Evolutionary conservation across 345 rosid genomes (phyloP).

Genomic region (Sonneratia caseolaris): DNA sequence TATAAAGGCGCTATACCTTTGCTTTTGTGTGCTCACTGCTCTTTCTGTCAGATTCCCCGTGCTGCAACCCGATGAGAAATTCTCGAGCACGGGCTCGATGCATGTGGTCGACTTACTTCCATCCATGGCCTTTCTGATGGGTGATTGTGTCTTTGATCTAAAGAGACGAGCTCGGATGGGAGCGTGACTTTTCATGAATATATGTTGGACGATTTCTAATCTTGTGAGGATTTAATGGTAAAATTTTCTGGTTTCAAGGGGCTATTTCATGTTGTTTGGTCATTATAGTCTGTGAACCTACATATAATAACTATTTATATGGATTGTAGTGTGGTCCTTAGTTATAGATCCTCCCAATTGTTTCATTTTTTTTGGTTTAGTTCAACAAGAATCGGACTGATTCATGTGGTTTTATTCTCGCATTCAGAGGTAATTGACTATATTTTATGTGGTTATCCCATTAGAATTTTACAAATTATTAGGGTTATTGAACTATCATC

Average conservation of each 20-base stretch:
- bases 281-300: neutral
- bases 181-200: neutral
- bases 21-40: conserved; percentile 95
- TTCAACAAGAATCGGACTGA: neutral
- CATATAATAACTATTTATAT: neutral
- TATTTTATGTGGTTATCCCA: neutral
- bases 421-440: neutral
- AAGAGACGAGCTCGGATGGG: neutral
- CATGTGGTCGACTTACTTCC: neutral
- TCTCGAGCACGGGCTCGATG: neutral
- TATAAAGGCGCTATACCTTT: conserved; percentile 41
- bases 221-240: neutral
- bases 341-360: neutral
- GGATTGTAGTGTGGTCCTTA: neutral
- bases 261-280: neutral
- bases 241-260: neutral
- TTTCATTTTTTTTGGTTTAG: neutral
- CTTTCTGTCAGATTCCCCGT: conserved; percentile 52
- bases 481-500: neutral
- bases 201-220: neutral
- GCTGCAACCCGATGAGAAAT: neutral
- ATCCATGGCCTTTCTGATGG: neutral
- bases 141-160: neutral
- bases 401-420: neutral
- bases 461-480: neutral